Conservation (phyloP, 2,329 filamentous ascomycete genomes). For the Penicillium psychrosexuale region DNA sequence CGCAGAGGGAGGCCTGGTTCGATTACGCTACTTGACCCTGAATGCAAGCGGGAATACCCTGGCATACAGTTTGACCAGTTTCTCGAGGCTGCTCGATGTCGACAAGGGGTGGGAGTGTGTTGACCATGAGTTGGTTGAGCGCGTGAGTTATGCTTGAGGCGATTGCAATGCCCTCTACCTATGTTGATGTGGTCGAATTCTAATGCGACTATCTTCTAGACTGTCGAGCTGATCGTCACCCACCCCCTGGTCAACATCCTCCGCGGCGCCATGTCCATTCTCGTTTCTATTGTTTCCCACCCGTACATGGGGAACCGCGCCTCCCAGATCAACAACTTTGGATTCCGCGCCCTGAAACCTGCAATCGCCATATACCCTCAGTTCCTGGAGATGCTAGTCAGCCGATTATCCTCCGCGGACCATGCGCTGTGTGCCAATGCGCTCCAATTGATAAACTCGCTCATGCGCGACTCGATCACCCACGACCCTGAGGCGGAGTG, state of each 20-base stretch:
- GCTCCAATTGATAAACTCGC: slow-evolving; percentile 88
- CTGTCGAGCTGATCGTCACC: slow-evolving; percentile 89
- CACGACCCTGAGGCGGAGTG: slow-evolving; percentile 77
- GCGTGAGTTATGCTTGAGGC: slow-evolving; percentile 46
- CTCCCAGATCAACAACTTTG: slow-evolving; percentile 64
- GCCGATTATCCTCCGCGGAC: slow-evolving; percentile 86
- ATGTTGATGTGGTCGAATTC: background rate
- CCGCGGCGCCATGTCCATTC: slow-evolving; percentile 91
- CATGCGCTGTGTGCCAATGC: slow-evolving; percentile 95
- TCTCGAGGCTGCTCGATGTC: slow-evolving; percentile 83
- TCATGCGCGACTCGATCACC: slow-evolving; percentile 87
- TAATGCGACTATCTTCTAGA: slow-evolving; percentile 40
- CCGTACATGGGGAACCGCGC: slow-evolving; percentile 59
- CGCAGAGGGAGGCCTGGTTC: slow-evolving; percentile 75
- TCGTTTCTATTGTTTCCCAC: slow-evolving; percentile 88
- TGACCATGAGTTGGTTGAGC: slow-evolving; percentile 54
- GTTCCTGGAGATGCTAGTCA: slow-evolving; percentile 91
- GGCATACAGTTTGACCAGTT: slow-evolving; percentile 87
- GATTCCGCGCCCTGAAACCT: slow-evolving; percentile 87
- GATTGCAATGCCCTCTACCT: background rate
- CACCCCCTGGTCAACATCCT: slow-evolving; percentile 97
- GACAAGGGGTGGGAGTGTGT: slow-evolving; percentile 92
- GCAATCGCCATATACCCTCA: slow-evolving; percentile 87
- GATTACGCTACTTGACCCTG: slow-evolving; percentile 79
- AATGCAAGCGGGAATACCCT: slow-evolving; percentile 86